These are phyloP conservation scores for Leccinellum rugosiceps DNA, from an alignment of 768 basidiomycete genomes.

Conservation along the genomic window DNA sequence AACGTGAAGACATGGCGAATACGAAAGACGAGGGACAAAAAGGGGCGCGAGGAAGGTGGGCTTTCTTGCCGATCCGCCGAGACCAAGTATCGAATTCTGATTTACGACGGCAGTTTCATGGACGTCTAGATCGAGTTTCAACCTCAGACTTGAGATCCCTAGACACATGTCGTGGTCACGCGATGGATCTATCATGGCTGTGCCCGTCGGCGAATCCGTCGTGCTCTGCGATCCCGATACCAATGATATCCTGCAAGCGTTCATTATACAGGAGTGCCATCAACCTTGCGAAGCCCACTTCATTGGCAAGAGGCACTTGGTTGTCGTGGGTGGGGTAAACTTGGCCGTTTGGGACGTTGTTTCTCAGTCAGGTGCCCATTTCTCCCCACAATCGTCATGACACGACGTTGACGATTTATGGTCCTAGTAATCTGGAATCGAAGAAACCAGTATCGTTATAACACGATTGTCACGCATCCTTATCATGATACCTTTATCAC, in stretches of 20 bases:
- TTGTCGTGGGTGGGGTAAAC: constrained; percentile 44
- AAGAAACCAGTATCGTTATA: constrained; percentile 36
- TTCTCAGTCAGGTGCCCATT: constrained; percentile 48
- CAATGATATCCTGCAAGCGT: constrained; percentile 54
- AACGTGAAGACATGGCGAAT: constrained; percentile 80
- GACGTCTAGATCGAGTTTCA: constrained; percentile 72
- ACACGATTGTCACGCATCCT: constrained; percentile 53
- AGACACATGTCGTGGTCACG: constrained; percentile 71
- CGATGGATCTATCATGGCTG: constrained; percentile 82
- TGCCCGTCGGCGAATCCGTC: constrained; percentile 63
- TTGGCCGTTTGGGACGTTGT: constrained; percentile 75
- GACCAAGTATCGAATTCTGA: background rate
- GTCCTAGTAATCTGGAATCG: constrained; percentile 59
- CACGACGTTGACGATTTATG: background rate
- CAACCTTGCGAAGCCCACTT: constrained; percentile 52
- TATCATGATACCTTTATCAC: constrained; percentile 57
- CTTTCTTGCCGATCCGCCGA: background rate
- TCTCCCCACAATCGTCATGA: background rate
- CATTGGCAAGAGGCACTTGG: constrained; percentile 65
- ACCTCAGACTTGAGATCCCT: constrained; percentile 66
- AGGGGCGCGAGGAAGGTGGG: constrained; percentile 52
- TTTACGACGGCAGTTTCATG: constrained; percentile 47
- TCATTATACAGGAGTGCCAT: constrained; percentile 55
- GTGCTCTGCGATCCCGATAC: constrained; percentile 72
- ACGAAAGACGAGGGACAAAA: constrained; percentile 43